Percentiles rank a stretch among this genome's conserved stretches.
These are phyloP conservation scores for Chalaropsis ovoidea DNA, from an alignment of 2,329 filamentous ascomycete genomes.

Conservation along the genomic window DNA sequence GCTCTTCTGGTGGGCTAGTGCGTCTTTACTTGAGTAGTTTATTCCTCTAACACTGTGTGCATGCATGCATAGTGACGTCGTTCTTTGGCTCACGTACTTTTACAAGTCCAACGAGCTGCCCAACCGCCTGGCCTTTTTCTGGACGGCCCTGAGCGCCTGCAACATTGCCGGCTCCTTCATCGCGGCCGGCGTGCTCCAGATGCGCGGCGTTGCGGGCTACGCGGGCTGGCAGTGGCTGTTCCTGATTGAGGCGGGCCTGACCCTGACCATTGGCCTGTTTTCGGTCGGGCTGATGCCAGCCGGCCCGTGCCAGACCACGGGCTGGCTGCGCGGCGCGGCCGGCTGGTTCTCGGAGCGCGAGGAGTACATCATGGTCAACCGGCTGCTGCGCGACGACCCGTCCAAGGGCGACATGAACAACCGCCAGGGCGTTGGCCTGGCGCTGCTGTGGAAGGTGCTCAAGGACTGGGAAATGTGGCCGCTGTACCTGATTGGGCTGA, in stretches of 20 bases:
- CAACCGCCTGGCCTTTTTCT: constrained; percentile 31
- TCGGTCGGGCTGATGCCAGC: constrained; percentile 40
- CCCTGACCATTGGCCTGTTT: constrained; percentile 37
- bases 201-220: constrained; percentile 34
- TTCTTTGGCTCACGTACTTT: constrained; percentile 32
- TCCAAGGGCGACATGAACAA: constrained; percentile 54
- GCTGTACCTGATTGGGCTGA: constrained; percentile 45
- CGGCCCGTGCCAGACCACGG: constrained; percentile 41
- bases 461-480: constrained; percentile 54
- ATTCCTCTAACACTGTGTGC: background rate
- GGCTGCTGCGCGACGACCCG: constrained; percentile 50
- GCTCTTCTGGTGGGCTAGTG: background rate
- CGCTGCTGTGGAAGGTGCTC: constrained; percentile 41
- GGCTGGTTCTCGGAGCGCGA: constrained; percentile 55
- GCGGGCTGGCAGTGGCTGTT: constrained; percentile 36
- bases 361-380: constrained; percentile 53
- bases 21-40: background rate
- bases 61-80: constrained; percentile 27
- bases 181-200: constrained; percentile 35
- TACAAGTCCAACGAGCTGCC: constrained; percentile 32
- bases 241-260: constrained; percentile 28
- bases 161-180: constrained; percentile 37
- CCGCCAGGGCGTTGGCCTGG: constrained; percentile 37
- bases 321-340: constrained; percentile 47
- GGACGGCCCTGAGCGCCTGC: constrained; percentile 29